Evolutionary conservation across 169 alveolate species (phyloP).

Genomic region (Neospora caninum): DNA sequence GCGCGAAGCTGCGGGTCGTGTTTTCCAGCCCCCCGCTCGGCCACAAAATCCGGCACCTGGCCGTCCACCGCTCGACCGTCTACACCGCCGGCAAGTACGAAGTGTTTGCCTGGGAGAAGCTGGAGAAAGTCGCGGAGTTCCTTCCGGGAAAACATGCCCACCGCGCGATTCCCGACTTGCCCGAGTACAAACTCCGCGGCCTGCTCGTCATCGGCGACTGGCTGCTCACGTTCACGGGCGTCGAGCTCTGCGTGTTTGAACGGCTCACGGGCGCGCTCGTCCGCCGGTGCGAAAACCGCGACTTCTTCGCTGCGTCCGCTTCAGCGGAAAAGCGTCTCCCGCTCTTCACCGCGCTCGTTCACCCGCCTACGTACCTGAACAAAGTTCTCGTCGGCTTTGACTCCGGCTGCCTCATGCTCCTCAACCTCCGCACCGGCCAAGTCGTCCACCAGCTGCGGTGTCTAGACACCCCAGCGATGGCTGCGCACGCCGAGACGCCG

Average conservation of each 20-base stretch:
- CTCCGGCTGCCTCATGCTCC: slow-evolving; percentile 72
- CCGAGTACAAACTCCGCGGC: slow-evolving; percentile 26
- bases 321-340: not conserved
- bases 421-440: slow-evolving; percentile 77
- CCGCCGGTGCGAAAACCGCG: not conserved
- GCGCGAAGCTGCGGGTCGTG: slow-evolving; percentile 1
- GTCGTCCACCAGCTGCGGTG: slow-evolving; percentile 73
- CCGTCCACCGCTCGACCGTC: not conserved
- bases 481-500: not conserved
- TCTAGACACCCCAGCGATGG: not conserved
- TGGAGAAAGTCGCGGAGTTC: not conserved
- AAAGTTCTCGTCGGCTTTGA: slow-evolving; percentile 76
- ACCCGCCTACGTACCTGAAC: slow-evolving; percentile 85
- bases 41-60: slow-evolving; percentile 1
- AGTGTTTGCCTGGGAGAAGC: not conserved
- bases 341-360: slow-evolving; percentile 69
- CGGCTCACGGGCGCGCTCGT: slow-evolving; percentile 7
- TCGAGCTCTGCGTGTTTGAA: not conserved
- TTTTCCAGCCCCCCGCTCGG: slow-evolving; percentile 20
- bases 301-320: not conserved
- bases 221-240: not conserved
- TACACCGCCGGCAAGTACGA: slow-evolving; percentile 24
- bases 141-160: not conserved
- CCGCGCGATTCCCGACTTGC: not conserved
- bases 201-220: not conserved